Conservation (phyloP, 768 basidiomycete species). For the Coprinopsis strossmayeri region DNA sequence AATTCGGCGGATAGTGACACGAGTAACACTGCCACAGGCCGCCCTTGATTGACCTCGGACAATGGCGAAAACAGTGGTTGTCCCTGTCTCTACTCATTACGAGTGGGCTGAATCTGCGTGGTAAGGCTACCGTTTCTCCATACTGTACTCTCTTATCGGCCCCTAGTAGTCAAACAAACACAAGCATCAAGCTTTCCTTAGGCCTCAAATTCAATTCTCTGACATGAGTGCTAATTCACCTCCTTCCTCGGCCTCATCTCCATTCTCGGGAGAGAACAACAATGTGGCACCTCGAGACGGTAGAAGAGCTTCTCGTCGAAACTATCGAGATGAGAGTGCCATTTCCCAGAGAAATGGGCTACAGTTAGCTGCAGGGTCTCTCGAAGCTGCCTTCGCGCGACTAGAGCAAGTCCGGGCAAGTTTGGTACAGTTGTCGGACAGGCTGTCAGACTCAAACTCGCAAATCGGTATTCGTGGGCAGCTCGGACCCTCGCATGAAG, state of each 20-base stretch:
- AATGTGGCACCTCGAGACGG: background rate
- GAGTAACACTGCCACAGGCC: no score
- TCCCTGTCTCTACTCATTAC: no score
- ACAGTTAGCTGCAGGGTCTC: constrained; percentile 44
- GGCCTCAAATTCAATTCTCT: background rate
- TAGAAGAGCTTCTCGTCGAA: background rate
- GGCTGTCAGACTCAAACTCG: constrained; percentile 17
- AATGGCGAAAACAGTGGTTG: no score
- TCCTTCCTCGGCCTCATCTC: constrained; percentile 23
- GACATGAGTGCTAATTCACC: constrained; percentile 20
- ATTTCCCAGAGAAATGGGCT: constrained; percentile 25
- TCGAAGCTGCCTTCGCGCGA: constrained; percentile 49
- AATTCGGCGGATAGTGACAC: no score
- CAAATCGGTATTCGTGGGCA: constrained; percentile 15
- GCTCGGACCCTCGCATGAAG: constrained; percentile 34
- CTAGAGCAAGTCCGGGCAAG: constrained; percentile 49
- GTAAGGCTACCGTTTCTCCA: no score
- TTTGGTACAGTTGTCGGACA: constrained; percentile 38
- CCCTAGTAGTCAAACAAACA: no score
- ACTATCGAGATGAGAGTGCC: background rate
- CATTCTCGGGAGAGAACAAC: constrained; percentile 15
- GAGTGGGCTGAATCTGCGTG: no score
- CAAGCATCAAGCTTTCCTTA: background rate
- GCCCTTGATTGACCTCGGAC: no score
- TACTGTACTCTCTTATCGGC: no score